Base-by-base conservation (phyloP, 257 asterid genomes). In the Plantago ovata region DNA sequence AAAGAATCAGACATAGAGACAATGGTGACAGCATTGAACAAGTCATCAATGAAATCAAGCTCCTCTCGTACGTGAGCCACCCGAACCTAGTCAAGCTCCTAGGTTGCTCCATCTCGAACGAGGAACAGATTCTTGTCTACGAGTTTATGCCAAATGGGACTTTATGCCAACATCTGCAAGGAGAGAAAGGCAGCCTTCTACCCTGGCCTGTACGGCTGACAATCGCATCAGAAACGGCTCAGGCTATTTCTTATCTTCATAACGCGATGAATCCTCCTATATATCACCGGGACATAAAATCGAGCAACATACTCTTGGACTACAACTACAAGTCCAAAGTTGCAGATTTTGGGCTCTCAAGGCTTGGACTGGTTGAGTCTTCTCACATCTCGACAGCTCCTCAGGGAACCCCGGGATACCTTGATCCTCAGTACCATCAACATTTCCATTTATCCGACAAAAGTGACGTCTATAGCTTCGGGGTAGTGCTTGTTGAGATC, bases 61-160 rank as follows among this genome's bases (percentile, higher is more conserved):
- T 88, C 39, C 72, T 88, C n/a, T 85, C 96, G 12, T 74, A 86
- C 0, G 87, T 85, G 3, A 78, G 83, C 77, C 95, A 88, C 72
- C 95, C 90, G 0, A 85, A 88, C 76, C 84, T 88, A 0, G 88
- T 88, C 19, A 85, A 86, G 6, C 84, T 88, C 54, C 53, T 88
- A 1, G 96, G 96, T 7, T 88, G 96, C 61, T 81, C 82, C 3
- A 79, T 88, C 4, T 87, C 83, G 23, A 65, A 81, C 9, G 96
- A 81, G 12, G 86, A 88, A 53, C 96, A 85, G 61, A 81, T 85
- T 40, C 85, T 88, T 3, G 81, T 88, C 7, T 88, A 85, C 23
- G 96, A 88, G 51, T 88, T 72, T 79, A 88, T 88, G 96, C 86
- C 96, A 7, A 85, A 85, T 33, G 96, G 96, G 20, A 88, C 96